Base-by-base conservation (phyloP, 805 yeast genomes). In the Teunomyces tritomae region DNA sequence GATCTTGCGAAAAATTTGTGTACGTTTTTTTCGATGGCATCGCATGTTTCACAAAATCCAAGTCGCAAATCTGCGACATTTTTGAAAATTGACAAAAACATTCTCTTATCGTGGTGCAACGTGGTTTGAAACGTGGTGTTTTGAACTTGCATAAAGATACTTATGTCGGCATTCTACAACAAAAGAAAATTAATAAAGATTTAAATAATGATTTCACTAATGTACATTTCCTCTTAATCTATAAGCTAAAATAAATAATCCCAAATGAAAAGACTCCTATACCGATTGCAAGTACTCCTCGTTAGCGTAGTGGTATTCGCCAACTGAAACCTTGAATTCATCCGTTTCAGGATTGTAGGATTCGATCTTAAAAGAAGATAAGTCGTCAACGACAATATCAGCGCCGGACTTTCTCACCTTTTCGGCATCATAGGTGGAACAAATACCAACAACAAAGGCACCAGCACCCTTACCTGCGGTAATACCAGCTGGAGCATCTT, bases 401-500 rank as follows among this genome's bases (percentile, higher is more conserved):
- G 95, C 95, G 58, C 96, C 96, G 47, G 87, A 80, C 47, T 74
- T 79, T 68, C 83, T 78, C 49, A 88, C 85, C 62, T 77, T 77
- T 51, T 82, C 84, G 34, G 87, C 78, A 54, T 78, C 82, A 67
- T 85, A 87, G 46, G 94, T 83, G 51, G 92, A 84, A 56, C 91
- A 86, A 67, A 88, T 84, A 62, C 95, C 96, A 57, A 88, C 82
- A 51, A 87, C 85, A 62, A 79, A 76, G 64, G 94, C 89, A 50
- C 91, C 95, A 24, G 94, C 91, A 47, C 78, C 87, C 63, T 82
- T 81, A 62, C 95, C 96, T 34, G 96, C 92, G 58, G 79, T 70
- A 53, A 87, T 82, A 63, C 96, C 96, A 43, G 94, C 91, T 49
- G 90, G 92, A 40, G 96, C 95, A 64, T 88, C 96, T 71, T 88